phyloP scores from a whole-genome alignment of 1,139 yeast genomes.

The Geotrichum klebahnii region DNA sequence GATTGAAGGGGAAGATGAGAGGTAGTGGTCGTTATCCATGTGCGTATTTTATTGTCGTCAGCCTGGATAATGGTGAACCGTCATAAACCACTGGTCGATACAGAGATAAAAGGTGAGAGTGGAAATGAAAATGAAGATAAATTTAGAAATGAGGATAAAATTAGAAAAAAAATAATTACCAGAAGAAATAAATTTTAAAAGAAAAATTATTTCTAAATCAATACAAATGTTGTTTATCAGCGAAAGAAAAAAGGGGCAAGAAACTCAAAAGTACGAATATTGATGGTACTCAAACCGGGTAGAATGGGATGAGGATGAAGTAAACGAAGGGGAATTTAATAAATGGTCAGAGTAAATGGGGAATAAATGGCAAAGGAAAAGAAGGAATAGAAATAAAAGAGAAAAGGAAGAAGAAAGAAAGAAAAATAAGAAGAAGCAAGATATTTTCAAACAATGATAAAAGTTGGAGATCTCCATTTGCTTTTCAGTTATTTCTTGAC shows the following conservation, averaged over 20 bases:
- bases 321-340: background rate
- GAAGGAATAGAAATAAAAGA: background rate
- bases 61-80: too few relatives aligned
- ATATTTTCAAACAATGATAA: background rate
- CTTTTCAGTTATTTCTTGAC: too few relatives aligned
- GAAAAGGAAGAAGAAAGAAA: background rate
- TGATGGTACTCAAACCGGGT: background rate
- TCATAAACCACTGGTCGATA: too few relatives aligned
- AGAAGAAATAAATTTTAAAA: too few relatives aligned
- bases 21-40: constrained; percentile 31
- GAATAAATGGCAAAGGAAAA: background rate
- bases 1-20: constrained; percentile 52
- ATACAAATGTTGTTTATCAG: background rate
- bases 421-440: background rate
- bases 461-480: background rate
- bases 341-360: background rate
- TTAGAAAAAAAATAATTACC: too few relatives aligned
- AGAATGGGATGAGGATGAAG: background rate
- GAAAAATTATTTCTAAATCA: too few relatives aligned
- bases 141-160: too few relatives aligned
- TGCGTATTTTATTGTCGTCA: background rate
- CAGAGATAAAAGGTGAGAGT: background rate
- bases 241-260: background rate
- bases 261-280: too few relatives aligned
- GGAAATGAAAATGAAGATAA: too few relatives aligned